Evolutionary conservation across 352 stramenopile species (phyloP).

Genomic region (Globisporangium recalcitrans): DNA sequence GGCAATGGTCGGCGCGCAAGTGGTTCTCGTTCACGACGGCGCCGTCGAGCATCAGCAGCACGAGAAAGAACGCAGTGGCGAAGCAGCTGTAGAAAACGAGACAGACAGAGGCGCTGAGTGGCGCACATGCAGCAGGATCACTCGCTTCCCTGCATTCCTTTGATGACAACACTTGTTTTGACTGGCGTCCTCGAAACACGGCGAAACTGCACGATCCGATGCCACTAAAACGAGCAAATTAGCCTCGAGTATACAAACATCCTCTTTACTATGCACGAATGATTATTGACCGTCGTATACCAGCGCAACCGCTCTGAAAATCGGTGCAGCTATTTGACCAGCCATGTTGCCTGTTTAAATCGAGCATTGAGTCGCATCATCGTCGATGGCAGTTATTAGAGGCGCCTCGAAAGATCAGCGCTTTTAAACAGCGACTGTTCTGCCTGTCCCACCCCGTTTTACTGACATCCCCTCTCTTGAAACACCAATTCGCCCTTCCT

Average conservation of each 20-base stretch:
- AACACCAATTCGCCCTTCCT: not conserved
- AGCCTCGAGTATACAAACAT: not conserved
- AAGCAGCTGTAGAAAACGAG: conserved; percentile 23
- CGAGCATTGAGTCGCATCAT: too few species aligned
- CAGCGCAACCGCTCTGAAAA: not conserved
- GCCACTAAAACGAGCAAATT: conserved; percentile 1
- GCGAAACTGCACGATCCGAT: not conserved
- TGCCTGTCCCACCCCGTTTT: not conserved
- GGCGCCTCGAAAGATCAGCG: too few species aligned
- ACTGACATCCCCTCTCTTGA: conserved; percentile 4
- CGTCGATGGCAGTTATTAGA: too few species aligned
- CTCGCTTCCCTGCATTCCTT: too few species aligned
- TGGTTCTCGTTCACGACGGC: conserved; percentile 20
- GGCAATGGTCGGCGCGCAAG: not conserved
- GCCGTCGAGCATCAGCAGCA: conserved; percentile 18
- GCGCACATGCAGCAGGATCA: too few species aligned
- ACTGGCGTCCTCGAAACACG: conserved; percentile 1
- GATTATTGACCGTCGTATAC: too few species aligned
- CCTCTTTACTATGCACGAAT: not conserved
- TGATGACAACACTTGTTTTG: too few species aligned
- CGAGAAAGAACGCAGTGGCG: conserved; percentile 14
- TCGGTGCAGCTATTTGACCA: not conserved
- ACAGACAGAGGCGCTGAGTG: too few species aligned
- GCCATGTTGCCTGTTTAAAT: not conserved
- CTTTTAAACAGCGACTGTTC: not conserved